These are phyloP conservation scores for Fusarium pseudoanthophilum DNA, from an alignment of 2,329 filamentous ascomycete species.

Conservation along the genomic window DNA sequence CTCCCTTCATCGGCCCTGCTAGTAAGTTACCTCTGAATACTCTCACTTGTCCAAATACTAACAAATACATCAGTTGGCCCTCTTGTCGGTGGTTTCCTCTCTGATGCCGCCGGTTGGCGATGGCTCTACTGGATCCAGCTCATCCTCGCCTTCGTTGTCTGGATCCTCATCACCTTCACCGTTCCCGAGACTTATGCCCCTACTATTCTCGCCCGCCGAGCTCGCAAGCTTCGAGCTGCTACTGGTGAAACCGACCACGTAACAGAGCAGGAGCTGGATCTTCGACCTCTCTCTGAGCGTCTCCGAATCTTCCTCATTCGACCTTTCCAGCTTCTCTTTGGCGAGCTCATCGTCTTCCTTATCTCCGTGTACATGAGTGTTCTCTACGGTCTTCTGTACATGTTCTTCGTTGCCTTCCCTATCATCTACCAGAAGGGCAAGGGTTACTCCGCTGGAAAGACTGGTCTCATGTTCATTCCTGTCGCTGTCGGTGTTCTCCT, in stretches of 20 bases:
- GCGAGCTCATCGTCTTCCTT: conserved; percentile 85
- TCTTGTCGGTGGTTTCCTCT: conserved; percentile 80
- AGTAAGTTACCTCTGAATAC: conserved; percentile 51
- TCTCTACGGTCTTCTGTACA: conserved; percentile 78
- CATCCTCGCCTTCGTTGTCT: conserved; percentile 76
- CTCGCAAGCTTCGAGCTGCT: conserved; percentile 75
- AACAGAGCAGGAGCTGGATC: conserved; percentile 83
- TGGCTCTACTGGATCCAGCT: conserved; percentile 91
- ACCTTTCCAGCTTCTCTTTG: conserved; percentile 86
- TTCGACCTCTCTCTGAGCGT: conserved; percentile 74
- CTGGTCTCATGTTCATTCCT: conserved; percentile 89
- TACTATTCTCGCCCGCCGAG: conserved; percentile 76
- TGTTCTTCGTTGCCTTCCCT: conserved; percentile 79
- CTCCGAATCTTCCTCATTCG: conserved; percentile 80
- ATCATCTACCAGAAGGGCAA: conserved; percentile 83
- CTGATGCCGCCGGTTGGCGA: conserved; percentile 77
- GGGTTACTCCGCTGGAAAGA: conserved; percentile 77
- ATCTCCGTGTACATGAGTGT: conserved; percentile 89
- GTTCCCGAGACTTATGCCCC: conserved; percentile 91
- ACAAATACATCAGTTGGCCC: conserved; percentile 64
- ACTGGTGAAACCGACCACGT: conserved; percentile 75
- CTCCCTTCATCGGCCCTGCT: conserved; percentile 84
- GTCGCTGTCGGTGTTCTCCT: conserved; percentile 78
- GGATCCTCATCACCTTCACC: conserved; percentile 84
- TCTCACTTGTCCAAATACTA: background rate